These are phyloP conservation scores for Rhizoctonia solani DNA, from an alignment of 1,284 basidiomycete genomes.

Conservation along the genomic window DNA sequence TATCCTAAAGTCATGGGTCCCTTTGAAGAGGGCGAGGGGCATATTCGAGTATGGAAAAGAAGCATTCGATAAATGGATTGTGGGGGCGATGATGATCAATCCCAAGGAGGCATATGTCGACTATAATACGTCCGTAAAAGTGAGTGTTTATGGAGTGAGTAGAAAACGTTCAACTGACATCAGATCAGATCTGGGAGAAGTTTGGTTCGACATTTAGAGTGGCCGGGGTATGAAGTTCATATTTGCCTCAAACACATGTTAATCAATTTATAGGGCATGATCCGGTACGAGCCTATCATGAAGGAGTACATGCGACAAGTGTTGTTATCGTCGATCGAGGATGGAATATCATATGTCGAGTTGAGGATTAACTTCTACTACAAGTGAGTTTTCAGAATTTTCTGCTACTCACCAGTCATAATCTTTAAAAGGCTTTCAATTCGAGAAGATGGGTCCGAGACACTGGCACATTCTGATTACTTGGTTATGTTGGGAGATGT, in stretches of 20 bases:
- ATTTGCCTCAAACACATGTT: background rate
- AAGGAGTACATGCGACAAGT: slow-evolving; percentile 64
- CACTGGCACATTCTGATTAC: slow-evolving; percentile 65
- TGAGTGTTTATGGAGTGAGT: no score
- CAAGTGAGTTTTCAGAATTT: slow-evolving; percentile 51
- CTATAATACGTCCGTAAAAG: slow-evolving; percentile 68
- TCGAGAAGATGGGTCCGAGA: slow-evolving; percentile 59
- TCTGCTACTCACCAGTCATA: background rate
- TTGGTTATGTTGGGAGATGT: slow-evolving; percentile 61
- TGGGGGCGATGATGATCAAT: slow-evolving; percentile 62
- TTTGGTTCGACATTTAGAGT: slow-evolving; percentile 60
- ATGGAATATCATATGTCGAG: slow-evolving; percentile 76
- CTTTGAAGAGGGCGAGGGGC: slow-evolving; percentile 57
- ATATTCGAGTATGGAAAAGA: slow-evolving; percentile 52
- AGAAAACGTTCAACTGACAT: background rate
- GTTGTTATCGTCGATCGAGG: slow-evolving; percentile 63
- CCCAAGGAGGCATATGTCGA: slow-evolving; percentile 69
- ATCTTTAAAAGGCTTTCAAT: slow-evolving; percentile 50
- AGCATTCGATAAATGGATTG: slow-evolving; percentile 69
- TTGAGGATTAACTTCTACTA: slow-evolving; percentile 66
- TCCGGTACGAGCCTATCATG: slow-evolving; percentile 61
- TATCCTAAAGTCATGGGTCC: slow-evolving; percentile 55
- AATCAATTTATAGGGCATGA: slow-evolving; percentile 51
- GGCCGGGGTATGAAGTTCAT: slow-evolving; percentile 49
- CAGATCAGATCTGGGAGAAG: slow-evolving; percentile 68